phyloP scores from a whole-genome alignment of 2,329 filamentous ascomycete species.

The Ceratocystis lukuohia region DNA sequence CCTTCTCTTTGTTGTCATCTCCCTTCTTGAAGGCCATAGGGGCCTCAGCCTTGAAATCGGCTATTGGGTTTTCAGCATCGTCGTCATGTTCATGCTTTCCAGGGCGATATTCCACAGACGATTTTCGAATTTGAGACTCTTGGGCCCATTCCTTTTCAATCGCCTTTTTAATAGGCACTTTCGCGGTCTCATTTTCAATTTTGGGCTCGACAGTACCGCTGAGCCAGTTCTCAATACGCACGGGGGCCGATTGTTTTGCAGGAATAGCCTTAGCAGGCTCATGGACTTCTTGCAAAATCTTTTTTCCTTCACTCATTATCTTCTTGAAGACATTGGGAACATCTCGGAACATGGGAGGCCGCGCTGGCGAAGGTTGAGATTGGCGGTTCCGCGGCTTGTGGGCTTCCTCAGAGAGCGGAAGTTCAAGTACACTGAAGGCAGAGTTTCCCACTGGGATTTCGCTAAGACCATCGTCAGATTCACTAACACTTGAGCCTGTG shows the following conservation, averaged over 20 bases:
- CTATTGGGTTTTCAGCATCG: background rate
- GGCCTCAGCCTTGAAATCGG: background rate
- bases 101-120: conserved; percentile 8
- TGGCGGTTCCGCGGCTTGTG: conserved; percentile 28
- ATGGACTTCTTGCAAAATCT: conserved; percentile 48
- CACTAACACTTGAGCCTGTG: conserved; percentile 28
- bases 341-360: conserved; percentile 44
- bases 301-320: conserved; percentile 50
- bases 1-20: conserved; percentile 9
- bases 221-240: conserved; percentile 53
- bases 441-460: conserved; percentile 53
- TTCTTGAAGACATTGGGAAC: conserved; percentile 52
- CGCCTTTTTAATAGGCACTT: conserved; percentile 25
- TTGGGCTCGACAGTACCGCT: conserved; percentile 50
- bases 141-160: conserved; percentile 26
- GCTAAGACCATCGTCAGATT: conserved; percentile 20
- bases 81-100: conserved; percentile 1
- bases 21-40: background rate
- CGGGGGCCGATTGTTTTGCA: conserved; percentile 37
- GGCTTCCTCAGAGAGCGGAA: conserved; percentile 38
- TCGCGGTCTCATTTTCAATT: conserved; percentile 30
- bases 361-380: conserved; percentile 27
- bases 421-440: conserved; percentile 51
- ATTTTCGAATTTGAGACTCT: conserved; percentile 18
- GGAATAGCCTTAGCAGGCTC: conserved; percentile 38